phyloP scores from a whole-genome alignment of 1,139 yeast genomes.

The Geotrichum reessii region DNA sequence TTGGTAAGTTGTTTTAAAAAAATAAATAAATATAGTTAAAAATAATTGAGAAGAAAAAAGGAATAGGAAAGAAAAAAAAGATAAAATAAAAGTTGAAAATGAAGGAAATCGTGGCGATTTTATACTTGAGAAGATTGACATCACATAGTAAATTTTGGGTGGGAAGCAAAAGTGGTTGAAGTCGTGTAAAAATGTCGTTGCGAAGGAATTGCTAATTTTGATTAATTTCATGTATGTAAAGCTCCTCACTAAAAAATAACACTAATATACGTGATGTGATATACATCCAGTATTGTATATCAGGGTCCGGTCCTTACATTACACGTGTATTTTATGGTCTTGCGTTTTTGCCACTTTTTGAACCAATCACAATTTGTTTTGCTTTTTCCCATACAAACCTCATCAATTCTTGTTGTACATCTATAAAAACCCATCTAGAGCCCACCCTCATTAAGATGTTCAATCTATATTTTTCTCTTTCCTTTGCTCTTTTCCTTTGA shows the following conservation, averaged over 20 bases:
- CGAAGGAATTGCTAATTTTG: neutral
- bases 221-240: neutral
- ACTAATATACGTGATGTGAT: neutral
- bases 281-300: slow-evolving; percentile 5
- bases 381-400: neutral
- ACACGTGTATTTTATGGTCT: slow-evolving; percentile 17
- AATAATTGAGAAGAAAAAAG: neutral
- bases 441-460: neutral
- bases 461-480: neutral
- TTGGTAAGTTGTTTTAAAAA: slow-evolving; percentile 1
- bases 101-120: slow-evolving; percentile 9
- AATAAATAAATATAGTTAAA: slow-evolving; percentile 9
- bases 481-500: slow-evolving; percentile 16
- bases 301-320: slow-evolving; percentile 11
- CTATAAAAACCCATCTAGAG: neutral
- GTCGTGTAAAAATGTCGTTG: neutral
- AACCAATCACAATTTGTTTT: slow-evolving; percentile 12
- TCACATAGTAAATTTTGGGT: slow-evolving; percentile 1
- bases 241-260: neutral
- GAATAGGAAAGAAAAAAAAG: slow-evolving; percentile 25
- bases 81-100: slow-evolving; percentile 11
- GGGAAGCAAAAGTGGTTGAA: slow-evolving; percentile 1
- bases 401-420: neutral
- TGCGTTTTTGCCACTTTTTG: slow-evolving; percentile 16
- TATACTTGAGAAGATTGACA: slow-evolving; percentile 1